These are phyloP conservation scores for Solanum paucissectum DNA, from an alignment of 257 asterid genomes.

Conservation along the genomic window DNA sequence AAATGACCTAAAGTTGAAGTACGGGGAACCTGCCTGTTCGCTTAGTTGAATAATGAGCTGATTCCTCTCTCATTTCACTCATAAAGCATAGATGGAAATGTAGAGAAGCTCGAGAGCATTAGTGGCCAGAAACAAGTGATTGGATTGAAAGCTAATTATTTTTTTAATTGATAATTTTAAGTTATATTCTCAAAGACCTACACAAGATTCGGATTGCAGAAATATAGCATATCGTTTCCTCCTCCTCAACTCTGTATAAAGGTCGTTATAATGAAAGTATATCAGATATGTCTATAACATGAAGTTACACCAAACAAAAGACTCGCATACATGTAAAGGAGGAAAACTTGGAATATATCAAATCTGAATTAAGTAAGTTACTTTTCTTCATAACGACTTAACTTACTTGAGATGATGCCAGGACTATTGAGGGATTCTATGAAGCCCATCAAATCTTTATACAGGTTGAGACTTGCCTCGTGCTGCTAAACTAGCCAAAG, in stretches of 20 bases:
- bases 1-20: not conserved
- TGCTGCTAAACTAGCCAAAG: not conserved
- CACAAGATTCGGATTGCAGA: not conserved
- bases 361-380: not conserved
- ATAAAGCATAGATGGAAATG: not conserved
- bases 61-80: not conserved
- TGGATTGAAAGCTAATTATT: not conserved
- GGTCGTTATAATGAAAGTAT: not conserved
- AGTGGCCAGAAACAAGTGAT: not conserved
- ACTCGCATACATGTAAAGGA: not conserved
- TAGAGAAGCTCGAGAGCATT: not conserved
- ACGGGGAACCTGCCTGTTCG: not conserved
- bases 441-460: not conserved
- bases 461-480: not conserved
- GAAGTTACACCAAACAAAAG: not conserved
- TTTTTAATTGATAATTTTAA: not conserved
- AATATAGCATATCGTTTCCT: not conserved
- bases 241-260: not conserved
- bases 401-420: not conserved
- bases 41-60: not conserved
- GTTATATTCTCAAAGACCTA: not conserved
- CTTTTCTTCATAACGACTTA: not conserved
- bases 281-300: not conserved
- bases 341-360: not conserved
- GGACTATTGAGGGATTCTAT: not conserved